Evolutionary conservation across 768 basidiomycete genomes (phyloP), one percentile per base, ranked within the genome.

Genomic region (Macrocybe gigantea): DNA sequence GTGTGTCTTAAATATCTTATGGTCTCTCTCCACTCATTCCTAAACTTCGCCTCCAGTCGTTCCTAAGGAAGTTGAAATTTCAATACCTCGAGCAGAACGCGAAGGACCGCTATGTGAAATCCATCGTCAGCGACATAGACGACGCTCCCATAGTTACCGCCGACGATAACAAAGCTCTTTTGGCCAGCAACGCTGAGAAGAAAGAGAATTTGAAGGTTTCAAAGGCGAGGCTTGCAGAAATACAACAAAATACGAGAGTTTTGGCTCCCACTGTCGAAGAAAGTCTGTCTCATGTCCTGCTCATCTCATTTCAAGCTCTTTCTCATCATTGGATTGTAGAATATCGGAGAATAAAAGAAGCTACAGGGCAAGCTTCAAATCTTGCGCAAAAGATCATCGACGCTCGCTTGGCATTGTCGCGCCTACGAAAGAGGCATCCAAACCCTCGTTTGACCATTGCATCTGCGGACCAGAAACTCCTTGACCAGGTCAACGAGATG

Each of bases 11-110:
- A 45, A 10, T 12, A 14, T 22, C 44, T 6, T 37, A 35, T 11
- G 9, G 6, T 11, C n/a, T 34, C 11, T 41, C 30, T 35, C 34
- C 33, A 5, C 11, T 33, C 4, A 10, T 22, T 30, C 8, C 29
- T 30, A 7, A 33, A 44, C 13, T 11, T 51, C 35, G 22, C 22
- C 2, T 7, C 32, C 45, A 88, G 88, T 71, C 81, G 6, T 88
- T 82, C 55, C 69, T 92, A 13, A 75, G 84, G 15, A 88, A 88
- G 56, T 78, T 93, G 29, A 94, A 94, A 64, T 92, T 90, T 58
- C 86, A 88, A 53, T 93, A 91, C 60, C 69, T 93, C 12, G 90
- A 95, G 58, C 88, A 92, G 62, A 88, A 92, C 54, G 88, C 93
- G 3, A 95, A 94, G 60, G 82, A 90, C 56, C 83, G 86, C 64